phyloP scores from a whole-genome alignment of 2,329 filamentous ascomycete genomes.

The Pseudogymnoascus verrucosus region DNA sequence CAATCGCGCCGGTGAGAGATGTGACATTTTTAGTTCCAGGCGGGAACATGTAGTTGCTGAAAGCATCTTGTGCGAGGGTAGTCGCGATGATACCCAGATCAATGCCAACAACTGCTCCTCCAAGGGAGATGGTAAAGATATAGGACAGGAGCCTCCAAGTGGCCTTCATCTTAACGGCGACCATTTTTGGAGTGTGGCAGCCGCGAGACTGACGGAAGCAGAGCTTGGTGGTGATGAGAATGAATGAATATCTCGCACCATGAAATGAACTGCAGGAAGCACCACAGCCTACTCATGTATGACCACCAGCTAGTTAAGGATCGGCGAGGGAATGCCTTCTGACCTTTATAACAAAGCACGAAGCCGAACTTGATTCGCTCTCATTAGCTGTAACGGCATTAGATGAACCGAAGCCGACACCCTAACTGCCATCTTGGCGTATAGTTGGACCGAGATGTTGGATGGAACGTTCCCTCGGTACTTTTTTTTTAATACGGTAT shows the following conservation, averaged over 20 bases:
- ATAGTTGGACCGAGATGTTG: neutral
- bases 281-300: neutral
- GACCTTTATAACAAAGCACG: slow-evolving; percentile 6
- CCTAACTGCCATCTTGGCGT: neutral
- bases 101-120: neutral
- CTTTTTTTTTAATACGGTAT: neutral
- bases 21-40: neutral
- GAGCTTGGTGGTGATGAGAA: neutral
- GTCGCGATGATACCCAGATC: slow-evolving; percentile 4
- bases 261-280: neutral
- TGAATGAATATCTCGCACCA: neutral
- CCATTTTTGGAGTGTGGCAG: neutral
- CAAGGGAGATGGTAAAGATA: neutral
- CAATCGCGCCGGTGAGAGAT: neutral
- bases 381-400: neutral
- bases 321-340: neutral
- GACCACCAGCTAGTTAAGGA: neutral
- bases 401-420: neutral
- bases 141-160: neutral
- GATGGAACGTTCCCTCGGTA: slow-evolving; percentile 4
- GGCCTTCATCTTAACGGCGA: neutral
- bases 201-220: neutral
- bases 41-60: slow-evolving; percentile 5
- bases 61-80: slow-evolving; percentile 2
- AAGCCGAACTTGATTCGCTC: neutral